A percentile compares a stretch with the other conserved stretches of the same genome.
phyloP scores from a whole-genome alignment of 2,329 filamentous ascomycete species.

The Penicillium sp. region DNA sequence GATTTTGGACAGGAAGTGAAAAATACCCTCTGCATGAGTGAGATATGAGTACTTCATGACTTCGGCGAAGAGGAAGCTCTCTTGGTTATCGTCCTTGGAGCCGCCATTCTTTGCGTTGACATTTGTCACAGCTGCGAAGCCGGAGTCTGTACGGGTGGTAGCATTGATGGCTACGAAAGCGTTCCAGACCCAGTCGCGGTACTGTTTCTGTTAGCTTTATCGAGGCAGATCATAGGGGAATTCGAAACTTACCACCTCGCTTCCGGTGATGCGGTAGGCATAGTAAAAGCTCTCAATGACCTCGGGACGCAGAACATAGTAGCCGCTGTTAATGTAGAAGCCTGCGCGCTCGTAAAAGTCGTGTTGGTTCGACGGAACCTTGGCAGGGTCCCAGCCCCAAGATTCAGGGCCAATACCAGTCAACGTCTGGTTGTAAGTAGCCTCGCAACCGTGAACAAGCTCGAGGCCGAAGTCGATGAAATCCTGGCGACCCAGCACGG shows the following conservation, averaged over 20 bases:
- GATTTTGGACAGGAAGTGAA: background rate
- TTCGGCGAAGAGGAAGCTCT: conserved; percentile 87
- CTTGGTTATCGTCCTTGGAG: conserved; percentile 66
- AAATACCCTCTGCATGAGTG: conserved; percentile 54
- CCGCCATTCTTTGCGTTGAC: conserved; percentile 66
- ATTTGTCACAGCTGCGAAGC: conserved; percentile 64
- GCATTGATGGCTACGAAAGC: conserved; percentile 68
- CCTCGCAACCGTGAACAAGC: conserved; percentile 70
- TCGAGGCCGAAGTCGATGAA: conserved; percentile 73
- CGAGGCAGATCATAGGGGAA: background rate
- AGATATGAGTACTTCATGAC: conserved; percentile 81
- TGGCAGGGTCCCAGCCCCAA: conserved; percentile 61
- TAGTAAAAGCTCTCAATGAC: conserved; percentile 85
- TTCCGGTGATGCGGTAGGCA: conserved; percentile 74
- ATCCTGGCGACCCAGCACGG: conserved; percentile 61
- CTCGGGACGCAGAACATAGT: conserved; percentile 73
- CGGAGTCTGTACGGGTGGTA: conserved; percentile 62
- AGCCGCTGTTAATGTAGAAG: conserved; percentile 64
- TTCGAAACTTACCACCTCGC: conserved; percentile 49
- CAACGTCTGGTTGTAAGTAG: conserved; percentile 66
- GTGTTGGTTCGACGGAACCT: conserved; percentile 46
- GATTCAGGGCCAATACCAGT: conserved; percentile 75
- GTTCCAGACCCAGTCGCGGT: conserved; percentile 81
- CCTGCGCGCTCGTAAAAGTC: conserved; percentile 66
- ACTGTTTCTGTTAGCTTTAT: conserved; percentile 40